Conservation (phyloP, 1,139 yeast genomes). For the Dujonia santamariae region DNA sequence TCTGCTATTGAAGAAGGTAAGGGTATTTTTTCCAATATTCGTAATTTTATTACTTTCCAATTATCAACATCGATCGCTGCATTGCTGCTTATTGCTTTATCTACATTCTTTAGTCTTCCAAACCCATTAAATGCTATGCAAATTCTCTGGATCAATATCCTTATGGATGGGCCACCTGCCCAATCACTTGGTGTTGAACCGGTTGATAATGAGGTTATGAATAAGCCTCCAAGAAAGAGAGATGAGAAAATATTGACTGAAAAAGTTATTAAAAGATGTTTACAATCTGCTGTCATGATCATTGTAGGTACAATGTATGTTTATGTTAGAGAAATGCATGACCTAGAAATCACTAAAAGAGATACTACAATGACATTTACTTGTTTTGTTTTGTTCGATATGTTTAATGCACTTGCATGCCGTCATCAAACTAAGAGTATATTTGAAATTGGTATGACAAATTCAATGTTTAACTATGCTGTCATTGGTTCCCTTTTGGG, state of each 20-base stretch:
- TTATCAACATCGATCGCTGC: constrained; percentile 96
- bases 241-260: constrained; percentile 75
- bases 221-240: constrained; percentile 87
- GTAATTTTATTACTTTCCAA: constrained; percentile 90
- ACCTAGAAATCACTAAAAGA: constrained; percentile 78
- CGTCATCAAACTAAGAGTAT: constrained; percentile 83
- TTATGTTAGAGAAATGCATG: constrained; percentile 80
- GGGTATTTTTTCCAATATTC: constrained; percentile 92
- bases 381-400: constrained; percentile 89
- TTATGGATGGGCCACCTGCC: constrained; percentile 99
- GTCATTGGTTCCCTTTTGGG: constrained; percentile 88
- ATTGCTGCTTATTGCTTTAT: constrained; percentile 77
- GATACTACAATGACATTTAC: constrained; percentile 99
- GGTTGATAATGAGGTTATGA: constrained; percentile 93
- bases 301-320: constrained; percentile 79
- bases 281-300: constrained; percentile 72
- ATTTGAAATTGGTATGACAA: constrained; percentile 71
- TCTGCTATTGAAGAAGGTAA: constrained; percentile 96
- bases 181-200: constrained; percentile 97
- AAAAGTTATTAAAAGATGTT: constrained; percentile 64
- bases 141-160: constrained; percentile 92
- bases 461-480: constrained; percentile 89
- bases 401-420: constrained; percentile 93
- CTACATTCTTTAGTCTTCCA: constrained; percentile 84
- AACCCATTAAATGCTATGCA: constrained; percentile 99